These are phyloP conservation scores for Aspergillus viridinutans DNA, from an alignment of 2,329 filamentous ascomycete species.

Conservation along the genomic window DNA sequence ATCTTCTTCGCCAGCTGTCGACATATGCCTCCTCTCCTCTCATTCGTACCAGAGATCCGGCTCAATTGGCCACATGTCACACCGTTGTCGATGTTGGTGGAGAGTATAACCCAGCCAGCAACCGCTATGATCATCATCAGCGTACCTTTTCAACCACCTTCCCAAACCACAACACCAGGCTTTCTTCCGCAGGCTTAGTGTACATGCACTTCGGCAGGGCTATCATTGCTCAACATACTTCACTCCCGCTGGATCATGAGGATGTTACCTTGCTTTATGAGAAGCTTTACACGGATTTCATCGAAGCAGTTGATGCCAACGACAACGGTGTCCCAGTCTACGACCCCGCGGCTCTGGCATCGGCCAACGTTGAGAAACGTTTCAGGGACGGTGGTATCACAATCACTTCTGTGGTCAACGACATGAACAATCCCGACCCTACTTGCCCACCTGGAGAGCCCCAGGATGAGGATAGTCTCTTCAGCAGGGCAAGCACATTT, in stretches of 20 bases:
- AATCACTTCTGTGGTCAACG: slow-evolving; percentile 76
- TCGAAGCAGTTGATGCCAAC: slow-evolving; percentile 95
- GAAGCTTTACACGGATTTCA: slow-evolving; percentile 88
- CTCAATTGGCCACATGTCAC: slow-evolving; percentile 74
- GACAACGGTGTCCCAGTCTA: slow-evolving; percentile 91
- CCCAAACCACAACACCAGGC: slow-evolving; percentile 77
- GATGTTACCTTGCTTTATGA: slow-evolving; percentile 73
- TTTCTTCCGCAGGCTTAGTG: slow-evolving; percentile 88
- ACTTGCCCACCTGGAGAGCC: slow-evolving; percentile 49
- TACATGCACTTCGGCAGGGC: slow-evolving; percentile 91
- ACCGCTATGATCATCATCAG: slow-evolving; percentile 97
- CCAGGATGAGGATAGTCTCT: slow-evolving; percentile 78
- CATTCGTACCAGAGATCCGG: slow-evolving; percentile 81
- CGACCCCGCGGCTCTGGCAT: slow-evolving; percentile 64
- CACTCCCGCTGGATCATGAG: slow-evolving; percentile 55
- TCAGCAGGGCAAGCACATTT: slow-evolving; percentile 70
- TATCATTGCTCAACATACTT: slow-evolving; percentile 68
- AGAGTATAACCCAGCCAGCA: slow-evolving; percentile 71
- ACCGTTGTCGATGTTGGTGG: slow-evolving; percentile 98
- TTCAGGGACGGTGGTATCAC: slow-evolving; percentile 81
- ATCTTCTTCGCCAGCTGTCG: slow-evolving; percentile 87
- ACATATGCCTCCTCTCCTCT: slow-evolving; percentile 70
- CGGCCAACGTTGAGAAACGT: slow-evolving; percentile 72
- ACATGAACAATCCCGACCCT: slow-evolving; percentile 66
- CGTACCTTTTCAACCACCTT: slow-evolving; percentile 83